Evolutionary conservation across 2,329 filamentous ascomycete genomes (phyloP), one percentile per base, ranked within the genome.

Genomic region (Aspergillus sclerotialis): DNA sequence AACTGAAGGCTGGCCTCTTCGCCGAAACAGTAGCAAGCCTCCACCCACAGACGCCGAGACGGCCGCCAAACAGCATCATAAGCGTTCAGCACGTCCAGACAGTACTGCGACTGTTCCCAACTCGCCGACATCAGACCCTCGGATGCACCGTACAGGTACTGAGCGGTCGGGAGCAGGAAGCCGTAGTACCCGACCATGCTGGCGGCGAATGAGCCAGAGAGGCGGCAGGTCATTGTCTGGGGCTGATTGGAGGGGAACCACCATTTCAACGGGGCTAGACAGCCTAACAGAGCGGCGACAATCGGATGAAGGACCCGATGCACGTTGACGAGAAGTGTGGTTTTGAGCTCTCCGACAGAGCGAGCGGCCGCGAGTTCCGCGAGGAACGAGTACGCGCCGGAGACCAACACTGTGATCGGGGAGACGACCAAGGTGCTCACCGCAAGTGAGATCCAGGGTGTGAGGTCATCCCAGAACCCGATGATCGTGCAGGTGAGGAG

Each of bases 201-300:
- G 14, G 8, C 11, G 13, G 42, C 8, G 3, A 29, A 24, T 13
- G 43, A 31, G 8, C 2, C 7, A 8, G 30, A 17, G 3, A 44
- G 2, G 2, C 44, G 36, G 28, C 17, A 25, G 4, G 35, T 8
- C 8, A 33, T 28, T n/a, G 15, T 11, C 7, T 32, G 5, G 1
- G 42, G 43, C 10, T 18, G 10, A n/a, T 43, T 34, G 11, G 17
- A 14, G 9, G 45, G 40, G 9, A 41, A 39, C 4, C 34, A 37
- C 40, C 38, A 48, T 10, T 30, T 11, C 7, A 33, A 11, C 5
- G 13, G 21, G 11, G 39, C 10, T 3, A 36, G 13, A 8, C 29
- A 33, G 5, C 11, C 18, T 3, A 28, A 13, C 9, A 10, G 25
- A n/a, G 28, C 33, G 10, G 32, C 24, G 14, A 12, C 14, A n/a